phyloP scores from a whole-genome alignment of 179 eudicot genomes.

The Corrigiola litoralis region DNA sequence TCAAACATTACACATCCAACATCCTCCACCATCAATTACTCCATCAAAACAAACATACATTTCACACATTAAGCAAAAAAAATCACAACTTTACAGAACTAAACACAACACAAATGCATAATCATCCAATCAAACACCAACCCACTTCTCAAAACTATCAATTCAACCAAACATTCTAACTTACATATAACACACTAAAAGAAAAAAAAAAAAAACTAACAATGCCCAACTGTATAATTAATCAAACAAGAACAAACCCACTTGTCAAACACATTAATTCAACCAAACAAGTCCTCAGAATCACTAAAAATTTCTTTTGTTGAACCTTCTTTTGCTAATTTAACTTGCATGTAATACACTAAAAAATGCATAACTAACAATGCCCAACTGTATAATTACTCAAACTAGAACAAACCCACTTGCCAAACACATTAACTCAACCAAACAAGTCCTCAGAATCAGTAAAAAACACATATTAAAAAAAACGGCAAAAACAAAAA shows the following conservation, averaged over 20 bases:
- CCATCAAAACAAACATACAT: not conserved
- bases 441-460: not conserved
- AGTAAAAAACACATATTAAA: not conserved
- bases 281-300: not conserved
- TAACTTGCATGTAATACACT: slow-evolving; percentile 20
- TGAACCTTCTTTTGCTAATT: slow-evolving; percentile 54
- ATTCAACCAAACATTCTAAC: not conserved
- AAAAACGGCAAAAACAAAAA: too few species aligned
- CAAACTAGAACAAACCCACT: not conserved
- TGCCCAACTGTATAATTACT: not conserved
- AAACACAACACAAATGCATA: not conserved
- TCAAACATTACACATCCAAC: not conserved
- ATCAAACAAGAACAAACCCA: not conserved
- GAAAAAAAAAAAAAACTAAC: not conserved
- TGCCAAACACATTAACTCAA: slow-evolving; percentile 2
- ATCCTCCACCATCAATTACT: not conserved
- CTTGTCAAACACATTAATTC: not conserved
- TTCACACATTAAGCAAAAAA: not conserved
- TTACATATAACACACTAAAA: not conserved
- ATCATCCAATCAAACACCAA: slow-evolving; percentile 11
- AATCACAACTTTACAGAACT: not conserved
- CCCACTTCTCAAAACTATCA: slow-evolving; percentile 2
- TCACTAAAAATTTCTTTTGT: not conserved
- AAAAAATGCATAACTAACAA: not conserved
- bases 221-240: not conserved